These are phyloP conservation scores for Lithospermum erythrorhizon DNA, from an alignment of 257 asterid species.

Conservation along the genomic window DNA sequence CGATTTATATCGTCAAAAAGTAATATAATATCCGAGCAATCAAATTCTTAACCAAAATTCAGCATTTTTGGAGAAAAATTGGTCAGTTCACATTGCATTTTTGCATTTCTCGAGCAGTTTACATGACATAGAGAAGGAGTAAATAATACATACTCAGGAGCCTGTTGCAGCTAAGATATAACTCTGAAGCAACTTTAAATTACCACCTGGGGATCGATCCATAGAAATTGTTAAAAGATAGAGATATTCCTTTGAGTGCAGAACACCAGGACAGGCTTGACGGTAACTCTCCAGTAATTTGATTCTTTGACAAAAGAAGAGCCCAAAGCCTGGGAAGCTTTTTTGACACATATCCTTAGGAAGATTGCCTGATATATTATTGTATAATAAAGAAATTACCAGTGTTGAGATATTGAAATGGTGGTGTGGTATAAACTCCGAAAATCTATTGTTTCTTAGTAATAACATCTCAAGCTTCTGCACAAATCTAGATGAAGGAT, in stretches of 20 bases:
- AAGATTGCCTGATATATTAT: conserved; percentile 5
- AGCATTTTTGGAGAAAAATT: no score
- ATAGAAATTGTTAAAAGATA: conserved; percentile 1
- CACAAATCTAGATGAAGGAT: conserved; percentile 7
- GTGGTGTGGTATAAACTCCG: conserved; percentile 5
- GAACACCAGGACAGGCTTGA: neutral
- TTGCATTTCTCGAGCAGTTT: no score
- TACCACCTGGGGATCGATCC: conserved; percentile 15
- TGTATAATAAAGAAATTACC: neutral
- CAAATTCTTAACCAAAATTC: no score
- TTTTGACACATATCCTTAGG: conserved; percentile 1
- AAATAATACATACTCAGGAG: conserved; percentile 6
- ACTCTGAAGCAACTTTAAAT: conserved; percentile 5
- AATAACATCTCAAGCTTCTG: neutral
- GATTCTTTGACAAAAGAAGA: neutral
- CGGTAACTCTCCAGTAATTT: conserved; percentile 1
- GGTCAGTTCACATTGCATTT: no score
- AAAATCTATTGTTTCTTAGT: neutral
- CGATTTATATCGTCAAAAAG: no score
- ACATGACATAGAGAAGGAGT: no score
- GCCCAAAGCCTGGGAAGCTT: neutral
- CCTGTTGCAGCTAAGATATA: conserved; percentile 8
- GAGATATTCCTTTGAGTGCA: neutral
- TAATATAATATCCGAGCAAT: no score
- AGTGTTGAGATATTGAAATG: conserved; percentile 13